phyloP scores from a whole-genome alignment of 768 basidiomycete genomes.

The Agaricus bisporus region DNA sequence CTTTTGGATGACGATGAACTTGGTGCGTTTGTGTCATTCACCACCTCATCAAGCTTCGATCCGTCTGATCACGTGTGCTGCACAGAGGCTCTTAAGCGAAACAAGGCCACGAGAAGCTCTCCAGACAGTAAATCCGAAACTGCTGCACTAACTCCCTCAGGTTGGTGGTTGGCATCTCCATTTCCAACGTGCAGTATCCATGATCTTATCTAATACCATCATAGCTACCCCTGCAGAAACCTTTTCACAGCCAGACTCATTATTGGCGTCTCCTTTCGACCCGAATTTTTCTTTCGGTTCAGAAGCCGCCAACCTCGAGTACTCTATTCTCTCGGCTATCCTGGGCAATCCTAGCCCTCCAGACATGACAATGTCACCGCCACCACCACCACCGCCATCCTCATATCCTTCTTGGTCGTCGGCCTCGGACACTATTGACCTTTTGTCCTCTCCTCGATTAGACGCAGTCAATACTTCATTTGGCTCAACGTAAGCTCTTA shows the following conservation, averaged over 20 bases:
- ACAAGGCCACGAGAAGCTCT: slow-evolving; percentile 25
- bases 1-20: slow-evolving; percentile 91
- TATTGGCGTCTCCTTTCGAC: slow-evolving; percentile 59
- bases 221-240: slow-evolving; percentile 36
- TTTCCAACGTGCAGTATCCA: slow-evolving; percentile 11
- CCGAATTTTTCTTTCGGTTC: slow-evolving; percentile 69
- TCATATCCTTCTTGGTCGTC: slow-evolving; percentile 39
- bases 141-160: slow-evolving; percentile 14
- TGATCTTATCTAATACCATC: slow-evolving; percentile 14
- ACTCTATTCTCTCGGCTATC: slow-evolving; percentile 90
- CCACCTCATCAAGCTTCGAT: slow-evolving; percentile 10
- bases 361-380: slow-evolving; percentile 39
- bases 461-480: slow-evolving; percentile 19
- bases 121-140: slow-evolving; percentile 24
- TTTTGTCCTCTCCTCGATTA: slow-evolving; percentile 29
- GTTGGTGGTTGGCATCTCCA: slow-evolving; percentile 14
- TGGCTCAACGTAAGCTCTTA: slow-evolving; percentile 27
- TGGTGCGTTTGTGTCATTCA: slow-evolving; percentile 41
- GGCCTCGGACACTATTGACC: slow-evolving; percentile 31
- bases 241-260: slow-evolving; percentile 48
- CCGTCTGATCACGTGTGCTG: slow-evolving; percentile 30
- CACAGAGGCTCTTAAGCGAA: slow-evolving; percentile 45
- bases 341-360: slow-evolving; percentile 70
- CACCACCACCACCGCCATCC: slow-evolving; percentile 23
- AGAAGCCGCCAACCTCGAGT: slow-evolving; percentile 90